phyloP scores from a whole-genome alignment of 805 yeast species.

The Kodamaea kakaduensis region DNA sequence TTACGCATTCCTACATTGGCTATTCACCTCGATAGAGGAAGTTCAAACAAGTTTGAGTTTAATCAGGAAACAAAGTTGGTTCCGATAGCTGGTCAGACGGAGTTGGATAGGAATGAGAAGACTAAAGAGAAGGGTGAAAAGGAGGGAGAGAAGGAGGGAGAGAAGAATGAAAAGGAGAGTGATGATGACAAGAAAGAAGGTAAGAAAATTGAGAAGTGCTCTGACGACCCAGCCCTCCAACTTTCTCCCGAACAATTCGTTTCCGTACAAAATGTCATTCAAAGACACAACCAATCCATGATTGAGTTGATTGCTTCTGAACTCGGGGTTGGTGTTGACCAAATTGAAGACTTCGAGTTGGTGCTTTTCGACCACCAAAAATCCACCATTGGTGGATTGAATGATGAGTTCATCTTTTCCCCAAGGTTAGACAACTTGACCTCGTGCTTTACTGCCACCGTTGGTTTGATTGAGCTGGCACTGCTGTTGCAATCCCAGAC shows the following conservation, averaged over 20 bases:
- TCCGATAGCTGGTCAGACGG: slow-evolving; percentile 73
- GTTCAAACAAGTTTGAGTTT: slow-evolving; percentile 75
- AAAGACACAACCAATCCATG: slow-evolving; percentile 74
- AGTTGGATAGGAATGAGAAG: slow-evolving; percentile 20
- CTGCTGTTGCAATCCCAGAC: slow-evolving; percentile 41
- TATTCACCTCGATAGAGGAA: slow-evolving; percentile 80
- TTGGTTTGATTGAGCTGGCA: slow-evolving; percentile 60
- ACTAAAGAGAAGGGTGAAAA: slow-evolving; percentile 12
- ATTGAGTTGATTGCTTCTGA: slow-evolving; percentile 67
- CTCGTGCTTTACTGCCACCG: slow-evolving; percentile 76
- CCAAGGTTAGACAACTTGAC: slow-evolving; percentile 90
- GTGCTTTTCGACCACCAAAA: slow-evolving; percentile 81
- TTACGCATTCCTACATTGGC: slow-evolving; percentile 93
- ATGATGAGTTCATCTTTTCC: slow-evolving; percentile 86
- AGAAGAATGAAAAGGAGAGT: slow-evolving; percentile 9
- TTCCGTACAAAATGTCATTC: slow-evolving; percentile 58
- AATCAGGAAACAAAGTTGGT: slow-evolving; percentile 82
- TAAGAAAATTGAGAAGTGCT: slow-evolving; percentile 29
- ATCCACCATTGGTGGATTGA: slow-evolving; percentile 80
- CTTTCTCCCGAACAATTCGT: slow-evolving; percentile 53
- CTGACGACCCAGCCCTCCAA: slow-evolving; percentile 47
- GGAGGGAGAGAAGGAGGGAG: slow-evolving; percentile 4
- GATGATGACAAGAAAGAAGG: background rate
- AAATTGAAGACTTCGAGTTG: slow-evolving; percentile 87
- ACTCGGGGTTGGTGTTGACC: slow-evolving; percentile 45